Conservation (phyloP, 129 eudicot genomes). For the Pittosporum tobira region DNA sequence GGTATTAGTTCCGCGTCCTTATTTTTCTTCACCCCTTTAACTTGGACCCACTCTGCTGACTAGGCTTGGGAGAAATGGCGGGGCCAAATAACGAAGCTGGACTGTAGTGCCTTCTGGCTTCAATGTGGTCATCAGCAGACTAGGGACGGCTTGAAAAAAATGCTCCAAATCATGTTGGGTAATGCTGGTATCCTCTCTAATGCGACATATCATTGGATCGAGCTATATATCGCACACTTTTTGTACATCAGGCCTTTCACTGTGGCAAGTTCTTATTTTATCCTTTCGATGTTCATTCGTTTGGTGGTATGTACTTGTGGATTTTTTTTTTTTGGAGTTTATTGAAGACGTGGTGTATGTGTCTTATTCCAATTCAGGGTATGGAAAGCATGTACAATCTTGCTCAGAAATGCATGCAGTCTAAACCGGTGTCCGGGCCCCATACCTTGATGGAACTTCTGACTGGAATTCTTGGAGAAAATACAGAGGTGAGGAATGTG, state of each 20-base stretch:
- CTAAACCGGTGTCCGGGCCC: conserved; percentile 46
- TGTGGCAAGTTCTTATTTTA: conserved; percentile 46
- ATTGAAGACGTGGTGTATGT: background rate
- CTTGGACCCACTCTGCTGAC: conserved; percentile 14
- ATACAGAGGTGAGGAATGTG: conserved; percentile 58
- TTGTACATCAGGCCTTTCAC: conserved; percentile 91
- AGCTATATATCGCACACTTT: conserved; percentile 74
- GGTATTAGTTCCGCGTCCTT: background rate
- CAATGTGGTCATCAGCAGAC: conserved; percentile 81
- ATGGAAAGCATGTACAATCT: conserved; percentile 79
- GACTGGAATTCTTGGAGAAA: conserved; percentile 80
- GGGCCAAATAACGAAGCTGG: conserved; percentile 81
- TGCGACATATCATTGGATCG: conserved; percentile 81
- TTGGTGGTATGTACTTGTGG: background rate
- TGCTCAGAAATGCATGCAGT: conserved; percentile 88
- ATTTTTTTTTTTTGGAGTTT: background rate
- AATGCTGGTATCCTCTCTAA: conserved; percentile 44
- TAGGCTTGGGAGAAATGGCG: conserved; percentile 99
- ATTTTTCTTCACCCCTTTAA: background rate
- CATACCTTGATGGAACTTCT: conserved; percentile 69
- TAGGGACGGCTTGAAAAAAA: conserved; percentile 53
- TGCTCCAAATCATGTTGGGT: conserved; percentile 88
- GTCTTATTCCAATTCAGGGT: conserved; percentile 47
- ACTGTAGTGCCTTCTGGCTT: conserved; percentile 95
- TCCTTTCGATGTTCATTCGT: background rate